Percentiles rank a stretch among this genome's conserved stretches.
Conservation (phyloP, 352 stramenopile genomes). For the Peronosclerospora sorghi region DNA sequence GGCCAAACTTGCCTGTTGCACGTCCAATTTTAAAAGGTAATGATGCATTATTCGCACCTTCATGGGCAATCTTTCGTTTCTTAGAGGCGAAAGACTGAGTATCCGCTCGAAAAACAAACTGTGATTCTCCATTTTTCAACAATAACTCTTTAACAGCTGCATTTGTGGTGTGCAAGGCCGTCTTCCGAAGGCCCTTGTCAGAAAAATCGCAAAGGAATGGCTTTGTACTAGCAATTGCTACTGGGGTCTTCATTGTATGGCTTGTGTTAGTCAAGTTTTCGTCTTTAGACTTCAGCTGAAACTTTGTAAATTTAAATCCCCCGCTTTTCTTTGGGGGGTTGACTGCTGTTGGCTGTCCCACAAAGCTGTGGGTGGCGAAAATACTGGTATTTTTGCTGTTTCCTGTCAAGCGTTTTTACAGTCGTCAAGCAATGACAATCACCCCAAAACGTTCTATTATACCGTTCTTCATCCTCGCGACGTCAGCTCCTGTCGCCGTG, state of each 20-base stretch:
- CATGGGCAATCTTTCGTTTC: slow-evolving; percentile 14
- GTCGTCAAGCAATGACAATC: not conserved
- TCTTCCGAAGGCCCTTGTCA: slow-evolving; percentile 4
- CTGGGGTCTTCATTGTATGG: slow-evolving; percentile 1
- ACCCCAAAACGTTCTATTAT: not conserved
- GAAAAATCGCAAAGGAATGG: slow-evolving; percentile 13
- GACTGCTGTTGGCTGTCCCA: slow-evolving; percentile 2
- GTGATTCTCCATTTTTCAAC: slow-evolving; percentile 4
- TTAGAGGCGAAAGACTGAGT: slow-evolving; percentile 14
- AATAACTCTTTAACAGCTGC: slow-evolving; percentile 2
- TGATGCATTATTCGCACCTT: not conserved
- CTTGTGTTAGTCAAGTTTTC: not conserved
- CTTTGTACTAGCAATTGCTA: slow-evolving; percentile 5
- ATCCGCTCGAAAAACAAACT: slow-evolving; percentile 13
- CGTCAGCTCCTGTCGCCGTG: not conserved
- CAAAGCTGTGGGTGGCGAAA: slow-evolving; percentile 9
- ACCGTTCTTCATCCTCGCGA: slow-evolving; percentile 9
- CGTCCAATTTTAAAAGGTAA: slow-evolving; percentile 11
- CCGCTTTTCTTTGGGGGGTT: slow-evolving; percentile 4
- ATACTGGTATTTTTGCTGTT: slow-evolving; percentile 4
- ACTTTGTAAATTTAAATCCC: slow-evolving; percentile 17
- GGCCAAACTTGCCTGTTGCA: not conserved
- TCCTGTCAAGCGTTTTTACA: not conserved
- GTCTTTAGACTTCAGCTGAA: slow-evolving; percentile 7
- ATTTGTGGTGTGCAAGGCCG: not conserved